phyloP scores from a whole-genome alignment of 2,329 filamentous ascomycete species.

The Colletotrichum spinosum region DNA sequence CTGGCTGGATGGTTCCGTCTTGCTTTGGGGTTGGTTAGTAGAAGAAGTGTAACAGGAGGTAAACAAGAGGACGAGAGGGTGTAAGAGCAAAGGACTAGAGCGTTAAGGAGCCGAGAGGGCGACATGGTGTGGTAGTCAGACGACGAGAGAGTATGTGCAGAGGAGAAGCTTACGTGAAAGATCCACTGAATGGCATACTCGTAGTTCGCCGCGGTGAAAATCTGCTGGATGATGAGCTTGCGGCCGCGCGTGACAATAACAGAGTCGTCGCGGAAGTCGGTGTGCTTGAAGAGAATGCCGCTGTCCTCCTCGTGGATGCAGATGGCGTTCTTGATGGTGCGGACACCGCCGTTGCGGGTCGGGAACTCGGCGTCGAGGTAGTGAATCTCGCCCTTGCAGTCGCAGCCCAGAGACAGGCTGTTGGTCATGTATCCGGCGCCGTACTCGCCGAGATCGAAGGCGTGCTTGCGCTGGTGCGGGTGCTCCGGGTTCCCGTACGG shows the following conservation, averaged over 20 bases:
- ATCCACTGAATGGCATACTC: conserved; percentile 85
- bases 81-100: too few relatives aligned
- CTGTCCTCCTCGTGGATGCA: conserved; percentile 96
- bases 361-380: conserved; percentile 92
- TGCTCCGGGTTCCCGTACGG: conserved; percentile 87
- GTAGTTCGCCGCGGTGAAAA: conserved; percentile 97
- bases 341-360: conserved; percentile 78
- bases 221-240: conserved; percentile 88
- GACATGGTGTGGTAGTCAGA: too few relatives aligned
- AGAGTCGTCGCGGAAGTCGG: conserved; percentile 91
- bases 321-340: conserved; percentile 91
- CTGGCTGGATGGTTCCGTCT: conserved; percentile 91
- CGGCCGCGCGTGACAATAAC: conserved; percentile 86
- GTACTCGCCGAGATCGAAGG: conserved; percentile 85
- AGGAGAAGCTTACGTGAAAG: conserved; percentile 68
- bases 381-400: conserved; percentile 91
- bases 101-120: too few relatives aligned
- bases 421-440: conserved; percentile 89
- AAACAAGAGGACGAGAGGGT: too few relatives aligned
- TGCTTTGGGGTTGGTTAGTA: conserved; percentile 57
- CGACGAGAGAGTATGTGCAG: too few relatives aligned
- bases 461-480: conserved; percentile 82
- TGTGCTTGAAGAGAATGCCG: conserved; percentile 94
- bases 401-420: conserved; percentile 79
- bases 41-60: too few relatives aligned